Conservation (phyloP, 202 grass and related monocot genomes). For the Schoenoplectus triqueter region DNA sequence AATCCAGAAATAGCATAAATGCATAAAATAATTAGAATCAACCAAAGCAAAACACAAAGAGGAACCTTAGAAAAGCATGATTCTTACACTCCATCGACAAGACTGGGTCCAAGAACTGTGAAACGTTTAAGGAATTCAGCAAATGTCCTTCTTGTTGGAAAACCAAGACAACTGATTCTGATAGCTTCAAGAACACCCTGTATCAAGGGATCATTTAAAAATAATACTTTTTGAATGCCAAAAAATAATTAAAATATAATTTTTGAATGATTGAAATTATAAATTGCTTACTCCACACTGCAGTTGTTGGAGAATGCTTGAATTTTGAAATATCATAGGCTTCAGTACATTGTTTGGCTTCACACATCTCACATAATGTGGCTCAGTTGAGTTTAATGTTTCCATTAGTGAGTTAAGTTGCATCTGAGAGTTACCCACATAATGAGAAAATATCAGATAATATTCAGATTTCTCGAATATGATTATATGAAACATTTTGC, state of each 20-base stretch:
- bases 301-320: constrained; percentile 88
- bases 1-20: constrained; percentile 43
- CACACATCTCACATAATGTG: constrained; percentile 98
- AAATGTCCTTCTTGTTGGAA: constrained; percentile 89
- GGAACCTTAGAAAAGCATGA: constrained; percentile 28
- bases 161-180: constrained; percentile 95
- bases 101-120: constrained; percentile 77
- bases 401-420: constrained; percentile 98
- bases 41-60: background rate
- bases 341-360: constrained; percentile 98
- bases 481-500: constrained; percentile 30
- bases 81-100: constrained; percentile 74
- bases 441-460: constrained; percentile 40
- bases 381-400: constrained; percentile 83
- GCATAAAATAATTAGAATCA: background rate
- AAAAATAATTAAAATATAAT: constrained; percentile 35
- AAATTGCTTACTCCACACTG: constrained; percentile 80
- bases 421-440: constrained; percentile 55
- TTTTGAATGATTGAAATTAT: constrained; percentile 22
- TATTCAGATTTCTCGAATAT: constrained; percentile 30
- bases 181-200: constrained; percentile 98
- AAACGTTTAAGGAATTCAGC: constrained; percentile 93
- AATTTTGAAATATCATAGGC: constrained; percentile 88
- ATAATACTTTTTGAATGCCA: background rate
- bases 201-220: constrained; percentile 32